Base-by-base conservation (phyloP, 2,329 filamentous ascomycete species). In the Hirsutella thompsonii region DNA sequence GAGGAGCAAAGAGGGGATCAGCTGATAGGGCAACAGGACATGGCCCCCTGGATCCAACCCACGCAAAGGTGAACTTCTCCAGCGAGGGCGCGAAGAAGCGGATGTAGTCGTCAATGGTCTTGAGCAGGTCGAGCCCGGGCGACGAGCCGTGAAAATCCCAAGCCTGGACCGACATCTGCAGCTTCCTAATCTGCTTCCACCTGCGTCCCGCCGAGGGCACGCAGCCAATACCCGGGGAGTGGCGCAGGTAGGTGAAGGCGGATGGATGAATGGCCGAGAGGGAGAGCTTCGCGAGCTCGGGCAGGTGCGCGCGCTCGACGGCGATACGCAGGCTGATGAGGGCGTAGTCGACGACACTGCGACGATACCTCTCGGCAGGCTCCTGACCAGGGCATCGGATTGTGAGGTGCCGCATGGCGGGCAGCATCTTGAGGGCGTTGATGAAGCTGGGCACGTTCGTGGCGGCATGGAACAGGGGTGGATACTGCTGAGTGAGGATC, bases 381-480 rank as follows among this genome's bases (percentile, higher is more conserved):
- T 79, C 68, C 58, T 88, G 82, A 30, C 78, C 81, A 5, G 84
- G 83, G 50, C 85, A 92, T 45, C 76, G 79, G 55, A 94, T 73
- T 38, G 75, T 81, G 44, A 94, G 68, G 56, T 90, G 83, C 36
- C 75, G 69, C 52, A 94, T 66, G 51, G 81, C 82, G 43, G 75
- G 65, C 52, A 94, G 59, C 46, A 79, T 67, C 29, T 72, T 73
- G 55, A 94, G 69, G 38, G 83, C 83, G 47, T 78, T 72, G 51
- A 90, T 79, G 63, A 94, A 94, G 32, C 84, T 83, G 5, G 83
- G 76, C 6, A 93, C 81, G 55, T 94, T 92, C 45, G 85, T 90
- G 8, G 88, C 84, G 6, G 87, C 84, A 55, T 94, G 88, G 63
- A 94, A 94, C 3, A 94, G 66, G 5, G 88, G 85, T 40, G 86